Evolutionary conservation across 106 monocot species (phyloP).

Genomic region (Dendrobium nobile): DNA sequence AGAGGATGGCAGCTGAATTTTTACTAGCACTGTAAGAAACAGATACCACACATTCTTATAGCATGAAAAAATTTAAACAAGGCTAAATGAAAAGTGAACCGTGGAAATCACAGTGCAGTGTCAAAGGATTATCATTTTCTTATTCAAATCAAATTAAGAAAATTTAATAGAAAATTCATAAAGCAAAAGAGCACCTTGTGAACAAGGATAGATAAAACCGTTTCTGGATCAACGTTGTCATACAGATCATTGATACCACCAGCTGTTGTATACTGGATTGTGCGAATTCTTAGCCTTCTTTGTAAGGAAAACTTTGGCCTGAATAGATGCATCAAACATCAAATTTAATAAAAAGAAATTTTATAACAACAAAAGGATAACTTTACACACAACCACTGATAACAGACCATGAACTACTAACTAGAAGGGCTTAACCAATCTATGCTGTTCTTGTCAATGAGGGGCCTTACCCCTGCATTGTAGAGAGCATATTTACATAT

Average conservation of each 20-base stretch:
- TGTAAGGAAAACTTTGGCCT: slow-evolving; percentile 62
- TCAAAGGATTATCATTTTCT: neutral
- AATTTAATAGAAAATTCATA: neutral
- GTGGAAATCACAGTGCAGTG: neutral
- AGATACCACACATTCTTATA: neutral
- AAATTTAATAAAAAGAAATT: slow-evolving; percentile 3
- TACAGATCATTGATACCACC: slow-evolving; percentile 71
- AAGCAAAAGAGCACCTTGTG: slow-evolving; percentile 59
- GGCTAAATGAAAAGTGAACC: neutral
- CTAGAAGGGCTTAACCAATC: neutral
- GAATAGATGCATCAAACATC: slow-evolving; percentile 10
- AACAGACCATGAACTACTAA: neutral
- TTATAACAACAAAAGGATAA: neutral
- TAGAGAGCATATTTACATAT: neutral
- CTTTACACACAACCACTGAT: neutral
- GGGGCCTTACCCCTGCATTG: neutral
- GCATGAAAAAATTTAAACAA: neutral
- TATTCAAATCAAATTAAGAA: neutral
- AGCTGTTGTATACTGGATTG: slow-evolving; percentile 59
- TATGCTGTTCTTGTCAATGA: neutral
- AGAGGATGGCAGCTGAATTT: neutral
- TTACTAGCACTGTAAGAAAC: neutral
- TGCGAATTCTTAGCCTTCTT: slow-evolving; percentile 82
- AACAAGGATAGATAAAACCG: slow-evolving; percentile 77
- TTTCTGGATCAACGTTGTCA: slow-evolving; percentile 84